Evolutionary conservation across 2,329 filamentous ascomycete species (phyloP).

Genomic region (Hyphodiscus sp.): DNA sequence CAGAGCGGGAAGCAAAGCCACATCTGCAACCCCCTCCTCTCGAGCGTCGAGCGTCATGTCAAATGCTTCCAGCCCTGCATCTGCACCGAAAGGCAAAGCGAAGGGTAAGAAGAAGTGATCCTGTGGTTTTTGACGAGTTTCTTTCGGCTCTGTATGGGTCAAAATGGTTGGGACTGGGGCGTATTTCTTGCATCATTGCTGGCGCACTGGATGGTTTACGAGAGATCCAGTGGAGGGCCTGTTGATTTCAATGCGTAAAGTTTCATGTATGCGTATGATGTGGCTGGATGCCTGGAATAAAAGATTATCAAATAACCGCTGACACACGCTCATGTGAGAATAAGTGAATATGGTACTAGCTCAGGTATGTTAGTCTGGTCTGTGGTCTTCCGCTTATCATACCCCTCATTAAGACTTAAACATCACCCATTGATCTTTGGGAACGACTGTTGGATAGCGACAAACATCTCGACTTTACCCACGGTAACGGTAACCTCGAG

Average conservation of each 20-base stretch:
- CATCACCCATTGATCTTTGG: too few species aligned
- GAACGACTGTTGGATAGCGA: too few species aligned
- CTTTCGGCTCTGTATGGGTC: constrained; percentile 12
- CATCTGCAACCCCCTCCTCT: constrained; percentile 65
- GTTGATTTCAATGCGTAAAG: background rate
- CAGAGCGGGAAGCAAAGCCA: constrained; percentile 60
- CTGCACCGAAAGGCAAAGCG: constrained; percentile 36
- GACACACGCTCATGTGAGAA: background rate
- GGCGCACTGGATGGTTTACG: constrained; percentile 14
- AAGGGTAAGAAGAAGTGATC: constrained; percentile 48
- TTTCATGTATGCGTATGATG: background rate
- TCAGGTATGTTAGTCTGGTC: too few species aligned
- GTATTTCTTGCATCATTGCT: constrained; percentile 14
- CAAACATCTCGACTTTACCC: too few species aligned
- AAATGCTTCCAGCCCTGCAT: constrained; percentile 50
- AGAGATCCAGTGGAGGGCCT: background rate
- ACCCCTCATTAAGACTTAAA: too few species aligned
- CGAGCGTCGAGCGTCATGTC: constrained; percentile 85
- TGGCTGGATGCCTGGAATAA: background rate
- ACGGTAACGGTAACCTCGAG: too few species aligned
- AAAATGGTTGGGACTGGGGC: constrained; percentile 13
- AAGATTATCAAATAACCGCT: background rate
- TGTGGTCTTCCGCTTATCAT: too few species aligned
- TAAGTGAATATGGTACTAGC: too few species aligned
- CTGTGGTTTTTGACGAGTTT: constrained; percentile 14